Percentiles rank a stretch among this genome's conserved stretches.
phyloP scores from a whole-genome alignment of 352 stramenopile genomes.

The Peronosclerospora sorghi region DNA sequence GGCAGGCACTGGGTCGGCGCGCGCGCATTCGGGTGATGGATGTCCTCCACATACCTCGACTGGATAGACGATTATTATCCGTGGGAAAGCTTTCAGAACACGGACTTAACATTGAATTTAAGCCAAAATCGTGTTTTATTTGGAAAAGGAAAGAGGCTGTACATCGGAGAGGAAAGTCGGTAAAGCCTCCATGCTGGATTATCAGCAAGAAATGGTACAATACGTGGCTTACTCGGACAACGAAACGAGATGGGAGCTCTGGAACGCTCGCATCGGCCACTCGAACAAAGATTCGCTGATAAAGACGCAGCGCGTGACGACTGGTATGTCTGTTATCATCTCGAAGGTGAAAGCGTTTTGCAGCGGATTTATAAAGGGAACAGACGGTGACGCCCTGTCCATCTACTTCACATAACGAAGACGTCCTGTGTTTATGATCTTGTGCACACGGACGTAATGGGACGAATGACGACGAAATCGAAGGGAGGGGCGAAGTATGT shows the following conservation, averaged over 20 bases:
- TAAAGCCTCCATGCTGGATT: slow-evolving; percentile 6
- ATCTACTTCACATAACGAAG: slow-evolving; percentile 2
- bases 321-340: not conserved
- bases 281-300: not conserved
- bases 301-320: not conserved
- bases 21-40: slow-evolving; percentile 1
- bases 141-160: not conserved
- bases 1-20: no score
- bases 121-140: slow-evolving; percentile 1
- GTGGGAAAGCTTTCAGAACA: slow-evolving; percentile 7
- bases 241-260: slow-evolving; percentile 11
- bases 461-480: slow-evolving; percentile 7
- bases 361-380: slow-evolving; percentile 9
- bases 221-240: slow-evolving; percentile 2
- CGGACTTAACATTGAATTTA: slow-evolving; percentile 6
- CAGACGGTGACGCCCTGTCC: no score
- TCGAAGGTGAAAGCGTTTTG: no score
- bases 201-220: slow-evolving; percentile 1
- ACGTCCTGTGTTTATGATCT: slow-evolving; percentile 5
- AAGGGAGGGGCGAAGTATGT: not conserved
- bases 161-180: not conserved
- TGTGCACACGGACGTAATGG: slow-evolving; percentile 3
- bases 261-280: slow-evolving; percentile 4
- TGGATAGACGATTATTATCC: slow-evolving; percentile 10
- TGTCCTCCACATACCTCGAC: slow-evolving; percentile 6